These are phyloP conservation scores for Solanum bulbocastanum DNA, from an alignment of 257 asterid species.

Conservation along the genomic window DNA sequence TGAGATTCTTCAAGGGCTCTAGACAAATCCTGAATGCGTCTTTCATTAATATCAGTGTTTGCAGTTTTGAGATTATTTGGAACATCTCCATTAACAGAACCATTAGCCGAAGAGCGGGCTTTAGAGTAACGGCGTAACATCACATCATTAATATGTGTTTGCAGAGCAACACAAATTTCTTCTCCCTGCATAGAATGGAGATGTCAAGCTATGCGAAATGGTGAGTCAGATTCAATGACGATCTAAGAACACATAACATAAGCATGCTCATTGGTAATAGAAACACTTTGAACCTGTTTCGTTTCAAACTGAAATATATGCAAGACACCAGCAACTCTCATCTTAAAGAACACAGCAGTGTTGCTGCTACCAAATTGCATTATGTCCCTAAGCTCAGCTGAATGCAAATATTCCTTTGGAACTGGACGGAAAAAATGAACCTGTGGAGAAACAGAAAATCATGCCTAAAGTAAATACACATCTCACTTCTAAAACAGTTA, in stretches of 20 bases:
- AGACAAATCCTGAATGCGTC: slow-evolving; percentile 65
- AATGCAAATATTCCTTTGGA: slow-evolving; percentile 94
- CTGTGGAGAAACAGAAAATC: slow-evolving; percentile 25
- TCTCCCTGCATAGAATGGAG: slow-evolving; percentile 62
- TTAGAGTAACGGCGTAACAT: slow-evolving; percentile 96
- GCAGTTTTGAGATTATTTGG: slow-evolving; percentile 47
- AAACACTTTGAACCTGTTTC: slow-evolving; percentile 53
- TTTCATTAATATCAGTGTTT: slow-evolving; percentile 47
- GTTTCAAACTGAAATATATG: slow-evolving; percentile 98
- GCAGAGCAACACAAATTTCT: slow-evolving; percentile 98
- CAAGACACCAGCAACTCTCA: slow-evolving; percentile 98
- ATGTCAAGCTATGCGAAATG: not conserved
- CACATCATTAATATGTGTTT: slow-evolving; percentile 96
- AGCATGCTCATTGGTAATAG: not conserved
- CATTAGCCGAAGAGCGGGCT: slow-evolving; percentile 80
- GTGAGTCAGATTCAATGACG: not conserved
- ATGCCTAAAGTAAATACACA: not conserved
- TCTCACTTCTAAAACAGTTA: not conserved
- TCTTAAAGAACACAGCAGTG: slow-evolving; percentile 95
- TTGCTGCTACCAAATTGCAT: slow-evolving; percentile 99
- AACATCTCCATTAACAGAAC: slow-evolving; percentile 55
- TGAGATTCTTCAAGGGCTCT: slow-evolving; percentile 81
- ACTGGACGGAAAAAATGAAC: slow-evolving; percentile 99
- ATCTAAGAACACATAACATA: not conserved
- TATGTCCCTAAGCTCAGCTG: slow-evolving; percentile 97